Evolutionary conservation across 225 moss, liverwort and hornwort genomes (phyloP).

Genomic region (Sphagnum contortum): DNA sequence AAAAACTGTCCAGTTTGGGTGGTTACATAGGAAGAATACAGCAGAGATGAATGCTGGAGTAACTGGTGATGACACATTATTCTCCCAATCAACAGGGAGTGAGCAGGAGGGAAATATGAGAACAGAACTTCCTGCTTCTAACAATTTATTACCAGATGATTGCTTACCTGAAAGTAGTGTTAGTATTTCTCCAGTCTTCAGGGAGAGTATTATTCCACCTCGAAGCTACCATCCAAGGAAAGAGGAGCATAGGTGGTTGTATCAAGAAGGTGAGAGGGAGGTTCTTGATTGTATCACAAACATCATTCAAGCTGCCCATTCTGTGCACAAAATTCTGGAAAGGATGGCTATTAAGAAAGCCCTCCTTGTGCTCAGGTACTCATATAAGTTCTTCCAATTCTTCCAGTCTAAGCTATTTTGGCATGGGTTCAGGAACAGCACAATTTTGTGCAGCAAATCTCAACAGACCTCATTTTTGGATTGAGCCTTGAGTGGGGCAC

Average conservation of each 20-base stretch:
- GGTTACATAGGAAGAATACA: constrained; percentile 25
- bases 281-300: background rate
- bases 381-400: background rate
- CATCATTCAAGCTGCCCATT: constrained; percentile 1
- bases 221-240: background rate
- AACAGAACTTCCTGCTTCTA: too few species aligned
- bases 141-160: too few species aligned
- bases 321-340: background rate
- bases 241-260: background rate
- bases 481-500: too few species aligned
- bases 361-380: constrained; percentile 7
- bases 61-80: constrained; percentile 1
- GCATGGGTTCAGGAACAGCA: too few species aligned
- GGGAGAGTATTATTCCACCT: background rate
- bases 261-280: background rate
- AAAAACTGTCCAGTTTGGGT: constrained; percentile 52
- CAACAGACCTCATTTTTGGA: too few species aligned
- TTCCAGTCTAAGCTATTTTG: background rate
- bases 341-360: constrained; percentile 5
- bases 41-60: background rate
- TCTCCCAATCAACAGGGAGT: background rate
- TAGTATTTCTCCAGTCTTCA: too few species aligned
- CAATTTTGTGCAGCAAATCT: too few species aligned
- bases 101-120: too few species aligned
- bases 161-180: too few species aligned